phyloP scores from a whole-genome alignment of 2,329 filamentous ascomycete genomes.

The Tricladium varicosporioides region DNA sequence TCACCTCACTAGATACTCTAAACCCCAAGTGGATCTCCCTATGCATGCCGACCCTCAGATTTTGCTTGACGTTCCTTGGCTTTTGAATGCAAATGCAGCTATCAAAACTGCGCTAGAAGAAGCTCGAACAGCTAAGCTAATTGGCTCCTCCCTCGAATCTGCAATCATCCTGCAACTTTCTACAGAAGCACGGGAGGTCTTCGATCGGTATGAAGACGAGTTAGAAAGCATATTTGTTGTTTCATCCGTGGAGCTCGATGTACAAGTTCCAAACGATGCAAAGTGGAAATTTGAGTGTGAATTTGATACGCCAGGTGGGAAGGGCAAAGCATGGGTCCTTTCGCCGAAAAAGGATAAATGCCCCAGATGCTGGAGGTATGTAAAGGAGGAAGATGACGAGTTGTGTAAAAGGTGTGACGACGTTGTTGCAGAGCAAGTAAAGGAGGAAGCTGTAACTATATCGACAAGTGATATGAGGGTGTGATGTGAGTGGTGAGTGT shows the following conservation, averaged over 20 bases:
- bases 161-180: constrained; percentile 58
- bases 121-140: constrained; percentile 65
- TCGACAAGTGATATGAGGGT: too few relatives aligned
- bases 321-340: constrained; percentile 29
- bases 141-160: constrained; percentile 81
- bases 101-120: constrained; percentile 76
- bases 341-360: constrained; percentile 67
- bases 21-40: too few relatives aligned
- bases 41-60: too few relatives aligned
- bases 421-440: constrained; percentile 44
- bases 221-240: constrained; percentile 64
- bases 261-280: constrained; percentile 41
- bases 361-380: constrained; percentile 83
- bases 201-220: constrained; percentile 37
- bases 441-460: too few relatives aligned
- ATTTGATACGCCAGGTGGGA: constrained; percentile 26
- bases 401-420: constrained; percentile 74
- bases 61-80: constrained; percentile 20
- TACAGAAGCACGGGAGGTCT: constrained; percentile 29
- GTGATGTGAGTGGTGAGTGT: too few relatives aligned
- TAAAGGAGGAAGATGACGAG: constrained; percentile 61
- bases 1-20: too few relatives aligned
- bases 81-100: constrained; percentile 48
- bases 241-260: constrained; percentile 56
- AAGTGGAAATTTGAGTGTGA: constrained; percentile 42